Conservation (phyloP, 129 eudicot genomes). For the Ambrosia artemisiifolia region DNA sequence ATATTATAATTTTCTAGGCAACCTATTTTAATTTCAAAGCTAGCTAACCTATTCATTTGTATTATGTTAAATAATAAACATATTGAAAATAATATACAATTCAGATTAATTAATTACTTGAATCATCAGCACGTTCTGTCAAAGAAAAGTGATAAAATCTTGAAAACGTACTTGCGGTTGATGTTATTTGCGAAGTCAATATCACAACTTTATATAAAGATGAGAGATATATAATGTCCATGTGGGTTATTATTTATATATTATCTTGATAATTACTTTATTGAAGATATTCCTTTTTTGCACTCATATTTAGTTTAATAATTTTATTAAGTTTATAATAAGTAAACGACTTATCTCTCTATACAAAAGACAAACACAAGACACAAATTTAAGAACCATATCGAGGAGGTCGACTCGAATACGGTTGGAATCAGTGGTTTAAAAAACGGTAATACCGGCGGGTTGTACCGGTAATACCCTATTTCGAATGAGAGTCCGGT, state of each 20-base stretch:
- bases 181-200: neutral
- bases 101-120: neutral
- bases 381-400: neutral
- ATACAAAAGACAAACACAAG: neutral
- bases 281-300: neutral
- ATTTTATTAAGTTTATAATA: neutral
- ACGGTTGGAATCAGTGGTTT: too few relatives aligned
- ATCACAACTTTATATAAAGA: neutral
- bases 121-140: neutral
- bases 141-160: neutral
- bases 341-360: neutral
- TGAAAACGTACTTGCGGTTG: neutral
- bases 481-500: too few relatives aligned
- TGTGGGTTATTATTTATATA: slow-evolving; percentile 1
- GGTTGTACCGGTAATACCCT: too few relatives aligned
- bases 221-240: neutral
- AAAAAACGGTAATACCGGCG: too few relatives aligned
- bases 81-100: too few relatives aligned
- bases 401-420: too few relatives aligned
- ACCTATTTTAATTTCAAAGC: too few relatives aligned
- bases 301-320: neutral
- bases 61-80: too few relatives aligned
- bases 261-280: neutral
- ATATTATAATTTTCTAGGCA: too few relatives aligned
- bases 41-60: too few relatives aligned